Conservation (phyloP, 495 filamentous ascomycete genomes). For the Hyphodiscus hymeniophilus region DNA sequence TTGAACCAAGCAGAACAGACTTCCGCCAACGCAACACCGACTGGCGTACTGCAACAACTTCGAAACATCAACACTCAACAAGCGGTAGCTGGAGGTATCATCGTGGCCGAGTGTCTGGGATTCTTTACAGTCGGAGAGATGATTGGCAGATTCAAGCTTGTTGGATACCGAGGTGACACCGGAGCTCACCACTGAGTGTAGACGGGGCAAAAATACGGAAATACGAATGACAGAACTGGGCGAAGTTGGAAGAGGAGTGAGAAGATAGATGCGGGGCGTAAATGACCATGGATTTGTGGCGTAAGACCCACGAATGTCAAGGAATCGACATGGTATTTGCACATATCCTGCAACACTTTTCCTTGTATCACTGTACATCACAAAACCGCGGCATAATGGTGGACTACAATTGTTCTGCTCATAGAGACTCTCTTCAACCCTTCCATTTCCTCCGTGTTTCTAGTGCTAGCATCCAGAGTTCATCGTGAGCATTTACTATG, state of each 20-base stretch:
- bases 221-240: not conserved
- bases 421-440: not conserved
- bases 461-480: too few relatives aligned
- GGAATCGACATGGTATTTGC: slow-evolving; percentile 15
- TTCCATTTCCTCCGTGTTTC: too few relatives aligned
- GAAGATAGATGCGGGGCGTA: slow-evolving; percentile 1
- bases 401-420: slow-evolving; percentile 5
- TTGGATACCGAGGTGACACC: slow-evolving; percentile 77
- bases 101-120: slow-evolving; percentile 79
- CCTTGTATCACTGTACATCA: slow-evolving; percentile 25
- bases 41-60: slow-evolving; percentile 47
- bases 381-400: slow-evolving; percentile 19
- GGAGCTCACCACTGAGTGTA: slow-evolving; percentile 51
- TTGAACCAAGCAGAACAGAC: slow-evolving; percentile 28
- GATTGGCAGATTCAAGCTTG: slow-evolving; percentile 83
- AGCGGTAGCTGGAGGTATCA: slow-evolving; percentile 60
- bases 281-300: slow-evolving; percentile 4
- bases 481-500: too few relatives aligned
- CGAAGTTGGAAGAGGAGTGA: not conserved
- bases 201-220: not conserved
- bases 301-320: slow-evolving; percentile 5
- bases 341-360: slow-evolving; percentile 23
- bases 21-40: slow-evolving; percentile 18
- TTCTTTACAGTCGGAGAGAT: slow-evolving; percentile 99
- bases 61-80: slow-evolving; percentile 64